Conservation (phyloP, 2,329 filamentous ascomycete genomes). For the Pseudopyrenochaeta lycopersici region DNA sequence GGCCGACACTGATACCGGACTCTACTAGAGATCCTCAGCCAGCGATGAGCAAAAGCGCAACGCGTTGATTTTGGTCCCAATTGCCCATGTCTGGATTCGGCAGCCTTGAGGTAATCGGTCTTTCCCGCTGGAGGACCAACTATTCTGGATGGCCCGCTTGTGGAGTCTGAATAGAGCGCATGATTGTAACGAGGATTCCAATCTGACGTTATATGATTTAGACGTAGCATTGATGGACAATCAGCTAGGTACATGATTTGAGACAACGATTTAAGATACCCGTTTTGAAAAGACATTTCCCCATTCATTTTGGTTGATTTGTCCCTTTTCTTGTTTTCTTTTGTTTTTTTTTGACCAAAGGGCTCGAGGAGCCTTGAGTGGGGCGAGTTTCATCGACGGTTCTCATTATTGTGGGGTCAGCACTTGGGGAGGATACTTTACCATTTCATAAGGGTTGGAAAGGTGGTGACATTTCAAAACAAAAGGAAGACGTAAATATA, state of each 20-base stretch:
- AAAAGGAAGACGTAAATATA: too few species aligned
- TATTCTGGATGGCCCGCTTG: slow-evolving; percentile 10
- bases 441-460: too few species aligned
- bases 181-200: not conserved
- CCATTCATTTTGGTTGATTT: not conserved
- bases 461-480: too few species aligned
- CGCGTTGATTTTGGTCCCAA: not conserved
- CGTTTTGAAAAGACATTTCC: slow-evolving; percentile 6
- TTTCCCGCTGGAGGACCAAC: not conserved
- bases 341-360: too few species aligned
- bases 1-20: slow-evolving; percentile 59
- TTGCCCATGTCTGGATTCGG: not conserved
- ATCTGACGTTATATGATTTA: too few species aligned
- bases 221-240: too few species aligned
- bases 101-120: not conserved
- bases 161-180: slow-evolving; percentile 2
- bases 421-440: too few species aligned
- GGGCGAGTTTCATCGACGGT: too few species aligned
- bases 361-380: too few species aligned
- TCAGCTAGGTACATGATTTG: not conserved
- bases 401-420: too few species aligned
- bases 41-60: slow-evolving; percentile 35
- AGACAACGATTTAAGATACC: slow-evolving; percentile 19
- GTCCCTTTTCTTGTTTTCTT: not conserved
- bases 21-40: slow-evolving; percentile 58